Base-by-base conservation (phyloP, 345 rosid genomes). In the Stellera chamaejasme region DNA sequence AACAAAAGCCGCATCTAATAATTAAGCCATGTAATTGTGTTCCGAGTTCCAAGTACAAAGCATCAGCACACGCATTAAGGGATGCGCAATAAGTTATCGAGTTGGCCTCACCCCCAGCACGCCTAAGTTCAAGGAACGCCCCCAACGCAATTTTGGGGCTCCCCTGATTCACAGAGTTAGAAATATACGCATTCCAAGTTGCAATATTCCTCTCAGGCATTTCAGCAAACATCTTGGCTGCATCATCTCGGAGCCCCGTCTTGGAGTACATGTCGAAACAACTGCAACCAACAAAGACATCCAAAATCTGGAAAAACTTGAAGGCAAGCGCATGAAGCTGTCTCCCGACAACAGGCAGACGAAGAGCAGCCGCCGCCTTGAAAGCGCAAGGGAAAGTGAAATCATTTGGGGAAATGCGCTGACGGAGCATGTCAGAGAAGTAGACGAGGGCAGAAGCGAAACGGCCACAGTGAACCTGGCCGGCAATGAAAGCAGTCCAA, bases 381-480 rank as follows among this genome's bases (percentile, higher is more conserved):
- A 87, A 84, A 7, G 61, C 81, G 45, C 96, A 90, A 59, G 97
- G 97, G 56, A 90, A 79, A 57, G 93, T 87, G 71, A 76, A 84
- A 27, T 87, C 97, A 42, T 90, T 87, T 10, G 93, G 97, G 7
- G 12, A 58, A 45, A 90, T 60, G 68, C 75, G 56, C 48, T 84
- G 81, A 10, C 70, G 76, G 59, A 69, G 75, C 96, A 87, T 87
- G 53, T 55, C 61, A 0, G 68, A 41, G 69, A 84, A 82, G 36
- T 69, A 74, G 60, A 56, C 43, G 63, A 90, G 58, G 1, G 93
- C 84, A 25, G 79, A 59, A n/a, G 77, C 32, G 66, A 81, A 81
- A 62, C 68, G 85, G 10, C 90, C 85, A 60, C 79, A 80, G 10
- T 78, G 77, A 55, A 74, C 93, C 11, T 70, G 56, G n/a, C 95